Conservation (phyloP, 768 basidiomycete species). For the Serendipita sp. region DNA sequence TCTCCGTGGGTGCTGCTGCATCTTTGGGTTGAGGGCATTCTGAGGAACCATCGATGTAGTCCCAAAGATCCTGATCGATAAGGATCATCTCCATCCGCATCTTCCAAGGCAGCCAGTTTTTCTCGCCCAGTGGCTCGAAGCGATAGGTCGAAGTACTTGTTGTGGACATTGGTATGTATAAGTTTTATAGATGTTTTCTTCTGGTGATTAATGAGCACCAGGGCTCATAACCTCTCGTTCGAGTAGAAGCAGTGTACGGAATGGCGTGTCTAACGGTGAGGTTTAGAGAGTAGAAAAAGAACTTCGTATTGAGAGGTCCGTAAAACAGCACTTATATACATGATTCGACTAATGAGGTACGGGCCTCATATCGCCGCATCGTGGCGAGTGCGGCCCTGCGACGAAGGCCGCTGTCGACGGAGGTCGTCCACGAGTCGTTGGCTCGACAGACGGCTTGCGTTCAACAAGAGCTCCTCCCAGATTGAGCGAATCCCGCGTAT, state of each 20-base stretch:
- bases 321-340: no score
- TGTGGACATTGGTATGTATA: neutral
- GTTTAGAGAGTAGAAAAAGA: no score
- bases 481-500: no score
- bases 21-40: neutral
- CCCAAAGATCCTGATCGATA: constrained; percentile 5
- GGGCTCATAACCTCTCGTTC: constrained; percentile 2
- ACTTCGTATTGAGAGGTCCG: no score
- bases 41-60: neutral
- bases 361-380: no score
- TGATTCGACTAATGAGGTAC: no score
- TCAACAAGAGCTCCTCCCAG: no score
- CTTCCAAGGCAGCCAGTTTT: constrained; percentile 12
- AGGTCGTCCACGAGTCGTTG: no score
- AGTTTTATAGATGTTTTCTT: neutral
- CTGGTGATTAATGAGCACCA: neutral
- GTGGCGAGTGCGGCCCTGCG: no score
- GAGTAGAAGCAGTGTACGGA: neutral
- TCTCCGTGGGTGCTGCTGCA: neutral
- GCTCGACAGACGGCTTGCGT: no score
- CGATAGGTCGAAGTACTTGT: neutral
- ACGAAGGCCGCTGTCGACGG: no score
- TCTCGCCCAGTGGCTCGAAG: constrained; percentile 6
- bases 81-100: constrained; percentile 8
- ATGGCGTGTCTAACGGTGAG: no score